Percentiles rank a stretch among this genome's conserved stretches.
phyloP scores from a whole-genome alignment of 202 grass and related monocot genomes.

The Zoysia matrella region DNA sequence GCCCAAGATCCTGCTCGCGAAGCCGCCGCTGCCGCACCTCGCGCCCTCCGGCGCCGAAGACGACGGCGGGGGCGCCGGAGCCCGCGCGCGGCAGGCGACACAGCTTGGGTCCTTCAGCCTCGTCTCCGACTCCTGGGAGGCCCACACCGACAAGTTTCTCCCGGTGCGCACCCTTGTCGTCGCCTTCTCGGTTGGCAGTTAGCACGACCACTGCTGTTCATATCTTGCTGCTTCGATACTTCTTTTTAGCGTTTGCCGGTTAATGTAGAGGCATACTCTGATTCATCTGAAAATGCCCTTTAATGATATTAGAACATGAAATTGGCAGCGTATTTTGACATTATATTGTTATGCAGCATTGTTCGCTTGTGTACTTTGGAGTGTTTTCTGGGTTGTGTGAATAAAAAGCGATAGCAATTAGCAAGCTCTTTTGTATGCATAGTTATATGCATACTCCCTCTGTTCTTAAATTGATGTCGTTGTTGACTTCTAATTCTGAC shows the following conservation, averaged over 20 bases:
- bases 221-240: neutral
- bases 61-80: conserved; percentile 29
- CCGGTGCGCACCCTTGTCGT: conserved; percentile 49
- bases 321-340: neutral
- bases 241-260: neutral
- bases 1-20: conserved; percentile 95
- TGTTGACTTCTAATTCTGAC: no score
- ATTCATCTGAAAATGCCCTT: neutral
- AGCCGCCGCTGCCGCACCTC: conserved; percentile 62
- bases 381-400: neutral
- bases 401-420: neutral
- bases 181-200: neutral
- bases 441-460: neutral
- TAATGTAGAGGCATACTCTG: neutral
- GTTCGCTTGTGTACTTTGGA: neutral
- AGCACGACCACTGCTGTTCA: neutral
- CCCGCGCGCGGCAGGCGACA: conserved; percentile 51
- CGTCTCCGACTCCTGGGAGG: conserved; percentile 76
- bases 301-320: neutral
- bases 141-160: conserved; percentile 79
- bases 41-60: conserved; percentile 52
- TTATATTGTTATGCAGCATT: neutral
- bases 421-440: neutral
- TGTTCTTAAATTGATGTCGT: no score
- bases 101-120: conserved; percentile 74